Base-by-base conservation (phyloP, 306 rosid genomes). In the Lathyrus aphaca region DNA sequence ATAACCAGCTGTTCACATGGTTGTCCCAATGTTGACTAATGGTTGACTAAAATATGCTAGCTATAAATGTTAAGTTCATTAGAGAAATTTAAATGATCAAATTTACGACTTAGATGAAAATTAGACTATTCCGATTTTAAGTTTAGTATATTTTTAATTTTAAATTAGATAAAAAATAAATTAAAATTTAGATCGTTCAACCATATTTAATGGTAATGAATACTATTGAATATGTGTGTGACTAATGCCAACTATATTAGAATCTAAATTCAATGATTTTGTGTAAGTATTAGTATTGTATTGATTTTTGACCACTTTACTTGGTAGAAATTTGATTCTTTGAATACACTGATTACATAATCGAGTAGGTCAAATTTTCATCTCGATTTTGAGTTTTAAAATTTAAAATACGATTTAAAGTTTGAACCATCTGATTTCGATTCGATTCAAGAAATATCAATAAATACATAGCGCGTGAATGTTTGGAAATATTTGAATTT, bases 1-100 rank as follows among this genome's bases (percentile, higher is more conserved):
- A 66, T 21, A 29, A 32, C 74, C 66, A 79, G 71, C 61, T 73
- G 75, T 67, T 32, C 83, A 68, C 79, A 57, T 68, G 76, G 40
- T 45, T 68, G 29, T 43, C 50, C 27, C n/a, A 61, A 49, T 13
- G 46, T 50, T 2, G 71, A 73, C 75, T 60, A 3, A 66, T 14
- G 3, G 16, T 72, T 78, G 64, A 49, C 78, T 70, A 5, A 25
- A 60, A n/a, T 10, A 1, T 27, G 40, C 39, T 14, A 16, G 40
- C 39, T 14, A 60, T 35, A 35, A 35, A 35, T 35, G 40, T 12
- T 3, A 60, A 16, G 10, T 15, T 32, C 16, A 16, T 46, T 29
- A 5, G 58, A 57, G 15, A 29, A 44, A 10, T 51, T 51, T 29
- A 53, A 10, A n/a, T 43, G 13, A 54, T 6, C 29, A 63, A 54